A percentile compares a stretch with the other conserved stretches of the same genome.
These are phyloP conservation scores for Medicago arabica DNA, from an alignment of 306 rosid species.

Conservation along the genomic window DNA sequence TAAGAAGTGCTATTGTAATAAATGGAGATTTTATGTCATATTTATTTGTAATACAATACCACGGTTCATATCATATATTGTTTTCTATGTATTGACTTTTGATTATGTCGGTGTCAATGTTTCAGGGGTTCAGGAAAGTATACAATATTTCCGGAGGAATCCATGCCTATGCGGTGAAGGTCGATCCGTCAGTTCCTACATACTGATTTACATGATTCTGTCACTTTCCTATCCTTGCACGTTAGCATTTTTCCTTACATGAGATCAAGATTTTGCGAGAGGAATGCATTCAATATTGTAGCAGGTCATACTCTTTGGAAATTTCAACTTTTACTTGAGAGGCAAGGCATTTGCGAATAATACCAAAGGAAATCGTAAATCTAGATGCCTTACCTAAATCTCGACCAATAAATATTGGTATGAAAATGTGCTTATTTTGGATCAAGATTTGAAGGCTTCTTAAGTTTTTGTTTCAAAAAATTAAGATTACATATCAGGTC, in stretches of 20 bases:
- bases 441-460: slow-evolving; percentile 1
- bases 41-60: too few species aligned
- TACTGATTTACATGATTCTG: slow-evolving; percentile 52
- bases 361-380: neutral
- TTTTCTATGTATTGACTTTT: too few species aligned
- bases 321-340: slow-evolving; percentile 8
- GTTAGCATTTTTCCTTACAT: slow-evolving; percentile 11
- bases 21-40: too few species aligned
- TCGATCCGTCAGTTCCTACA: slow-evolving; percentile 85
- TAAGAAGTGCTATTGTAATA: too few species aligned
- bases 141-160: slow-evolving; percentile 87
- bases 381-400: neutral
- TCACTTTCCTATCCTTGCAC: neutral
- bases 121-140: slow-evolving; percentile 84
- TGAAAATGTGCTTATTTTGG: neutral
- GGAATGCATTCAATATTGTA: slow-evolving; percentile 4
- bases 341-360: slow-evolving; percentile 23
- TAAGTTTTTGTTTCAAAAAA: neutral
- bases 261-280: slow-evolving; percentile 35
- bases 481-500: slow-evolving; percentile 17
- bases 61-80: too few species aligned
- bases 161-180: slow-evolving; percentile 78
- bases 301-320: neutral
- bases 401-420: neutral
- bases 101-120: neutral